phyloP scores from a whole-genome alignment of 306 rosid genomes.

The Abrus precatorius region DNA sequence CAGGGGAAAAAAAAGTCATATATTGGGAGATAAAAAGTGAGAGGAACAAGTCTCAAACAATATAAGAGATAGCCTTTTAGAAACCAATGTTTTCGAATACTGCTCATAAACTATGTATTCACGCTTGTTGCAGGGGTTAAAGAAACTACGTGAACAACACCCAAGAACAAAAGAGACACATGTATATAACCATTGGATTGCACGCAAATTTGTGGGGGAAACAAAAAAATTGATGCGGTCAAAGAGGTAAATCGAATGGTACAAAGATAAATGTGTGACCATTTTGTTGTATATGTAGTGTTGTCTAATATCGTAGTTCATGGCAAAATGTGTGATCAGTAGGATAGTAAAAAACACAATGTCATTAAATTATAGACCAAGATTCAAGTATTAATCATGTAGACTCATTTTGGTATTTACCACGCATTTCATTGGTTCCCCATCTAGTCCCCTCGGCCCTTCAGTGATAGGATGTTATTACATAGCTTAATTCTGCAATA shows the following conservation, averaged over 20 bases:
- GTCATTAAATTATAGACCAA: too few species aligned
- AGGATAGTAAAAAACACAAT: too few species aligned
- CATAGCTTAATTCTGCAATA: too few species aligned
- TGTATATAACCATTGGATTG: not conserved
- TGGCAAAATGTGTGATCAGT: too few species aligned
- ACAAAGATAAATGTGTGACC: not conserved
- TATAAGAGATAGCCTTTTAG: not conserved
- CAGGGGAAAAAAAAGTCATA: not conserved
- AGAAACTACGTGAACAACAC: not conserved
- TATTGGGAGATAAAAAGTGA: not conserved
- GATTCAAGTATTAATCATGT: too few species aligned
- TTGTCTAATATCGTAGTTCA: not conserved
- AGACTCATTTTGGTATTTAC: too few species aligned
- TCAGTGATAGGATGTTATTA: too few species aligned
- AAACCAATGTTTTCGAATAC: not conserved
- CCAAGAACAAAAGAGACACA: not conserved
- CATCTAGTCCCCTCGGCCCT: not conserved
- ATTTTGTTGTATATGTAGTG: not conserved
- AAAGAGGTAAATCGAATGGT: not conserved
- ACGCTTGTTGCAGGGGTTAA: not conserved
- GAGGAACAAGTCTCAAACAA: not conserved
- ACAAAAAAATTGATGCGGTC: not conserved
- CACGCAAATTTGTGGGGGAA: not conserved
- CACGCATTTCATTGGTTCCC: constrained; percentile 13
- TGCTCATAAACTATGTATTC: constrained; percentile 7